Base-by-base conservation (phyloP, 208 protist genomes). In the Herpetomonas tarakana region DNA sequence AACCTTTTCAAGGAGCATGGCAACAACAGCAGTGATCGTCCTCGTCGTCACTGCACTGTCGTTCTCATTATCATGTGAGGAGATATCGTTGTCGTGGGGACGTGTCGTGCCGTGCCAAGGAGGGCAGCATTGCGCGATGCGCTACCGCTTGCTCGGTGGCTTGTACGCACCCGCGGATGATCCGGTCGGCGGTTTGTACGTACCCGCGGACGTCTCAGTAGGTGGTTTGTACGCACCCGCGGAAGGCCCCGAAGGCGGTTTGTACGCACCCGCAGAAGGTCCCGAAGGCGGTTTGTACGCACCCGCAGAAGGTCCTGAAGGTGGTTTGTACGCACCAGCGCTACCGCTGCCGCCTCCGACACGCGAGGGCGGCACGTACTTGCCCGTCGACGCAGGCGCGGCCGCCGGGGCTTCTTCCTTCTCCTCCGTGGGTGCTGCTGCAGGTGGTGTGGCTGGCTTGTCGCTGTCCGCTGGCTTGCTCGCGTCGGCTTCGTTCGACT, bases 101-200 rank as follows among this genome's bases (percentile, higher is more conserved):
- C n/a, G n/a, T n/a, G n/a, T n/a, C n/a, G n/a, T n/a, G n/a, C n/a
- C n/a, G n/a, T n/a, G n/a, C n/a, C n/a, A n/a, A n/a, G n/a, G n/a
- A n/a, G n/a, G n/a, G n/a, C n/a, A n/a, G n/a, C n/a, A n/a, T n/a
- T n/a, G n/a, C n/a, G n/a, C n/a, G n/a, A n/a, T n/a, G n/a, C n/a
- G n/a, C 24, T 29, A 62, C 29, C 63, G 68, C 60, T 57, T 75
- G 61, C 69, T 68, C 4, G 81, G 81, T 1, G 81, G 81, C 51
- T 71, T 76, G 56, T 79, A 83, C n/a, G 72, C 78, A 11, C 64
- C 74, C 27, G 60, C 3, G 30, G 46, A 28, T 2, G 56, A 39
- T 0, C 49, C 50, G 18, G 58, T 39, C 18, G 76, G 69, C 3
- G 76, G 67, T 46, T 62, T 71, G 41, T 76, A 63, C 2, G 57